These are phyloP conservation scores for Lasiodiplodia sp. DNA, from an alignment of 2,329 filamentous ascomycete species.

Conservation along the genomic window DNA sequence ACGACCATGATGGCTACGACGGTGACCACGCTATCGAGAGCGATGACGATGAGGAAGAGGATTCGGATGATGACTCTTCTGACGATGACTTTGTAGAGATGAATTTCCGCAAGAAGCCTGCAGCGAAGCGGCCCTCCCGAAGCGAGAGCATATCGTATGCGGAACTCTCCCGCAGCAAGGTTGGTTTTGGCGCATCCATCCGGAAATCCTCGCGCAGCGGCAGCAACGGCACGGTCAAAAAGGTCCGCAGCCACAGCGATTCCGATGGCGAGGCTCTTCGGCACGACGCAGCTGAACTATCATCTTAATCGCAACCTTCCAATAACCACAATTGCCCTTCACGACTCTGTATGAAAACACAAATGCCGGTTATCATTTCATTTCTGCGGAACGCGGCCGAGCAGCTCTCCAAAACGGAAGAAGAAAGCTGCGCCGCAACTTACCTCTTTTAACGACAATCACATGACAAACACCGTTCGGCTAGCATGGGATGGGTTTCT, in stretches of 20 bases:
- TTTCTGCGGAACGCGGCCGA: slow-evolving; percentile 3
- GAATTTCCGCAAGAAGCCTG: slow-evolving; percentile 32
- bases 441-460: slow-evolving; percentile 15
- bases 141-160: slow-evolving; percentile 49
- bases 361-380: slow-evolving; percentile 4
- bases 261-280: slow-evolving; percentile 24
- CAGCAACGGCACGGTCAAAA: slow-evolving; percentile 60
- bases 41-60: slow-evolving; percentile 49
- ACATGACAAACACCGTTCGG: slow-evolving; percentile 18
- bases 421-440: slow-evolving; percentile 3
- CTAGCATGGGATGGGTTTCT: slow-evolving; percentile 22
- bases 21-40: slow-evolving; percentile 50
- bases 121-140: slow-evolving; percentile 18
- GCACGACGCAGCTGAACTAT: slow-evolving; percentile 18
- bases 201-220: slow-evolving; percentile 52
- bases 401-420: not conserved
- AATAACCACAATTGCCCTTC: not conserved
- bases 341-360: slow-evolving; percentile 15
- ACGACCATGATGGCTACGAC: slow-evolving; percentile 49
- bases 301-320: not conserved
- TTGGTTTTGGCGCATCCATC: slow-evolving; percentile 37
- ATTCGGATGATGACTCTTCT: slow-evolving; percentile 46
- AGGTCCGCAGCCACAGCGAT: slow-evolving; percentile 42
- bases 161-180: slow-evolving; percentile 42
- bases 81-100: slow-evolving; percentile 49